Percentiles rank a stretch among this genome's conserved stretches.
Conservation (phyloP, 2,329 filamentous ascomycete species). For the Colletotrichum lini region DNA sequence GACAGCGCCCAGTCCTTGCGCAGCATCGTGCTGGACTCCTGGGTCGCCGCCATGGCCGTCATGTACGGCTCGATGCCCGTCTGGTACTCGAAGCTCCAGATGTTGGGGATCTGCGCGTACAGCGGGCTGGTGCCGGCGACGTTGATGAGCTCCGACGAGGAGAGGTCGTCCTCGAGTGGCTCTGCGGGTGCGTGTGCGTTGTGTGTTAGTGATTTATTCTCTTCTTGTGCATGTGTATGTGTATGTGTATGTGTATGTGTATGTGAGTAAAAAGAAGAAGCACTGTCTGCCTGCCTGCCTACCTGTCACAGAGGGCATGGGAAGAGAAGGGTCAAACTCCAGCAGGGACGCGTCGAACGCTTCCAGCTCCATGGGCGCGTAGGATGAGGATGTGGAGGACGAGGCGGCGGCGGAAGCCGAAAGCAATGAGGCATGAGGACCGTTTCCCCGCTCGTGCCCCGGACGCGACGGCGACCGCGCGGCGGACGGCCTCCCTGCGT, state of each 20-base stretch:
- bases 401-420: not conserved
- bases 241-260: too few relatives aligned
- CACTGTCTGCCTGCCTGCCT: not conserved
- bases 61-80: conserved; percentile 49
- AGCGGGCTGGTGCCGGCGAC: conserved; percentile 38
- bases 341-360: conserved; percentile 4
- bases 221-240: too few relatives aligned
- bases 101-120: conserved; percentile 48
- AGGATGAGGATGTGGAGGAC: not conserved
- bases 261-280: too few relatives aligned
- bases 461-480: not conserved
- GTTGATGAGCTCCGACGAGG: conserved; percentile 27
- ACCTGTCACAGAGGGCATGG: not conserved
- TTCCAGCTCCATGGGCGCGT: conserved; percentile 3
- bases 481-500: not conserved
- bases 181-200: not conserved
- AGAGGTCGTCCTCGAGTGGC: not conserved
- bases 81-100: conserved; percentile 51
- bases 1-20: conserved; percentile 47
- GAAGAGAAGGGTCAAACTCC: conserved; percentile 8
- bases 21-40: conserved; percentile 43
- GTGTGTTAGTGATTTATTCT: not conserved
- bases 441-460: not conserved
- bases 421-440: not conserved
- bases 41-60: conserved; percentile 45